Evolutionary conservation across 352 stramenopile species (phyloP).

Genomic region (Phytophthora sp.): DNA sequence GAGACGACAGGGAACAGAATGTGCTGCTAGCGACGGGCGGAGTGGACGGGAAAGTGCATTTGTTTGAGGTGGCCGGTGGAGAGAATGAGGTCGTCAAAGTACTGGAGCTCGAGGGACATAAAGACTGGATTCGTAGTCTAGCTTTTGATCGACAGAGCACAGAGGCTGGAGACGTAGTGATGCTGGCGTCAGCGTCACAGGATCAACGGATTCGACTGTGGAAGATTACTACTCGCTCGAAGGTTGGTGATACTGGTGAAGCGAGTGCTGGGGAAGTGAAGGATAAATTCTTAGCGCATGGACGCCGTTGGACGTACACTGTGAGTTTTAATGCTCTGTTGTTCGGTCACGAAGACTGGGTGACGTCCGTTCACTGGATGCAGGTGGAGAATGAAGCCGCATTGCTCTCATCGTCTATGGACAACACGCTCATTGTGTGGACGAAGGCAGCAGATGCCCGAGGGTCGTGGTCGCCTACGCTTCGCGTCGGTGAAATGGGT

Average conservation of each 20-base stretch:
- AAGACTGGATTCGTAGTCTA: slow-evolving; percentile 72
- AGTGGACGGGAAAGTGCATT: slow-evolving; percentile 72
- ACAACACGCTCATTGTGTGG: slow-evolving; percentile 82
- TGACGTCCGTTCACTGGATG: slow-evolving; percentile 74
- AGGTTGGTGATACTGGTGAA: neutral
- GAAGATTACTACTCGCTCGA: slow-evolving; percentile 43
- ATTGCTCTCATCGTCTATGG: slow-evolving; percentile 77
- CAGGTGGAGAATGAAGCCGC: slow-evolving; percentile 22
- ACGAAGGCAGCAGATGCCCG: slow-evolving; percentile 26
- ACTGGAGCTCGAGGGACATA: slow-evolving; percentile 62
- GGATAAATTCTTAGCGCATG: slow-evolving; percentile 43
- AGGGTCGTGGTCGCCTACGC: slow-evolving; percentile 49
- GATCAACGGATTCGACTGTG: slow-evolving; percentile 77
- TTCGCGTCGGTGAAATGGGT: slow-evolving; percentile 64
- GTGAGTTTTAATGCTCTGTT: slow-evolving; percentile 75
- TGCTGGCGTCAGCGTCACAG: slow-evolving; percentile 73
- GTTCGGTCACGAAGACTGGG: slow-evolving; percentile 81
- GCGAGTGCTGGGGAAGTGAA: slow-evolving; percentile 17
- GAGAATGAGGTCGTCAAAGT: slow-evolving; percentile 32
- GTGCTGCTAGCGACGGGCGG: slow-evolving; percentile 67
- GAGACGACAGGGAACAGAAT: slow-evolving; percentile 15
- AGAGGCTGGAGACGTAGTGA: slow-evolving; percentile 1
- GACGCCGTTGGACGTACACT: slow-evolving; percentile 35
- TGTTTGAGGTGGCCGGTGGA: slow-evolving; percentile 52
- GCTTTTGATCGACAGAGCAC: slow-evolving; percentile 42